Conservation (phyloP, 805 yeast genomes). For the Starmerella powellii region DNA sequence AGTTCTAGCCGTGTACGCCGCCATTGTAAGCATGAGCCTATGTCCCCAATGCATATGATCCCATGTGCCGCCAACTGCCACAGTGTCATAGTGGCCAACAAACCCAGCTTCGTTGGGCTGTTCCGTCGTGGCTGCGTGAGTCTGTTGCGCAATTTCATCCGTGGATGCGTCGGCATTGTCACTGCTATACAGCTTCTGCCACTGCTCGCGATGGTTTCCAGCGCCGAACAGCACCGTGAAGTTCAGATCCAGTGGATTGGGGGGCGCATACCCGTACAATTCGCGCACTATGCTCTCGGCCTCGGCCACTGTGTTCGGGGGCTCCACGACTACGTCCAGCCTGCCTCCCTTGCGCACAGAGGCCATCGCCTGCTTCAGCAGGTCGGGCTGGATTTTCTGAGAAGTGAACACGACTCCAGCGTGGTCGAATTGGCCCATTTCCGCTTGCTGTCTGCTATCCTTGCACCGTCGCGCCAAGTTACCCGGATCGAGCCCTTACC, state of each 20-base stretch:
- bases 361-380: slow-evolving; percentile 3
- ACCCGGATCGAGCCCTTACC: no score
- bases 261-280: slow-evolving; percentile 15
- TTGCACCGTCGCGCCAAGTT: no score
- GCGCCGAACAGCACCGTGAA: slow-evolving; percentile 7
- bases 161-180: no score
- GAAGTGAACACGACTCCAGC: slow-evolving; percentile 3
- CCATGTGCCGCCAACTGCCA: slow-evolving; percentile 86
- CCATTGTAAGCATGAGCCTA: slow-evolving; percentile 62
- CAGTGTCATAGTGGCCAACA: slow-evolving; percentile 5
- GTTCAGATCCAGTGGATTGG: slow-evolving; percentile 3
- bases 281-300: slow-evolving; percentile 6
- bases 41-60: slow-evolving; percentile 96
- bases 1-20: slow-evolving; percentile 47
- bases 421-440: neutral
- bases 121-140: no score
- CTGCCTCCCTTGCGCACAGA: slow-evolving; percentile 5
- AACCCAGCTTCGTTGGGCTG: no score
- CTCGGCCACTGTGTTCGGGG: slow-evolving; percentile 6
- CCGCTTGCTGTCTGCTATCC: no score
- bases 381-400: slow-evolving; percentile 1
- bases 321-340: slow-evolving; percentile 16
- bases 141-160: no score
- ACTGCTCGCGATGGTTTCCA: neutral
- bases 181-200: slow-evolving; percentile 1